Percentiles rank a stretch among this genome's conserved stretches.
phyloP scores from a whole-genome alignment of 2,329 filamentous ascomycete species.

The Metarhizium album region DNA sequence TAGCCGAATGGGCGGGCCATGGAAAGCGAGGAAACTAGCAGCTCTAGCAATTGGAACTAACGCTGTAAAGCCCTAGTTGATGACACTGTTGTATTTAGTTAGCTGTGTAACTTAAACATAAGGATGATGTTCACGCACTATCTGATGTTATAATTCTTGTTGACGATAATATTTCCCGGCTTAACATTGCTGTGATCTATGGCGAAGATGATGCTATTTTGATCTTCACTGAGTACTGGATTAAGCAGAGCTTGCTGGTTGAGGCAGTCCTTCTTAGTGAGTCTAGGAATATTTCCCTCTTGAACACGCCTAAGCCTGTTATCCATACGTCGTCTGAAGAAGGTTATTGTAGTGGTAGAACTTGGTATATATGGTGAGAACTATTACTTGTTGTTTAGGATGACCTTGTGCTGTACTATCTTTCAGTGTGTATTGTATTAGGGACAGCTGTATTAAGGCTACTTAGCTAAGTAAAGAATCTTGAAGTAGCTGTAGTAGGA shows the following conservation, averaged over 20 bases:
- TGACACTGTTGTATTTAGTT: background rate
- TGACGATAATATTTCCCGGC: constrained; percentile 2
- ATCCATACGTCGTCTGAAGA: background rate
- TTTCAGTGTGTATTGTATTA: background rate
- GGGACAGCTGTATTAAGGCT: constrained; percentile 1
- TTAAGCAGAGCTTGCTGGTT: background rate
- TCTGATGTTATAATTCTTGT: background rate
- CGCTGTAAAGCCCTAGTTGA: background rate
- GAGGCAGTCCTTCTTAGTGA: background rate
- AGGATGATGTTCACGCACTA: background rate
- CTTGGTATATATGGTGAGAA: background rate
- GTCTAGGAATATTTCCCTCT: background rate
- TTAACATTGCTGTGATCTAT: constrained; percentile 3
- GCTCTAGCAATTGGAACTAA: background rate
- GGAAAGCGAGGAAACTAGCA: background rate
- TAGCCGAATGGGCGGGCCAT: background rate
- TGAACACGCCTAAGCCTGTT: background rate
- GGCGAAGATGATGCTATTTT: background rate
- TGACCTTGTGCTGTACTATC: background rate
- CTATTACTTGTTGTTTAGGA: background rate
- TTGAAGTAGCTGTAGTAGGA: background rate
- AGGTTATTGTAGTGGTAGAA: background rate
- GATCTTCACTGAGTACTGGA: background rate
- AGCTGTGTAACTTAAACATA: too few species aligned
- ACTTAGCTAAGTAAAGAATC: background rate